Base-by-base conservation (phyloP, 495 filamentous ascomycete genomes). In the Astrocystis sublimbata region DNA sequence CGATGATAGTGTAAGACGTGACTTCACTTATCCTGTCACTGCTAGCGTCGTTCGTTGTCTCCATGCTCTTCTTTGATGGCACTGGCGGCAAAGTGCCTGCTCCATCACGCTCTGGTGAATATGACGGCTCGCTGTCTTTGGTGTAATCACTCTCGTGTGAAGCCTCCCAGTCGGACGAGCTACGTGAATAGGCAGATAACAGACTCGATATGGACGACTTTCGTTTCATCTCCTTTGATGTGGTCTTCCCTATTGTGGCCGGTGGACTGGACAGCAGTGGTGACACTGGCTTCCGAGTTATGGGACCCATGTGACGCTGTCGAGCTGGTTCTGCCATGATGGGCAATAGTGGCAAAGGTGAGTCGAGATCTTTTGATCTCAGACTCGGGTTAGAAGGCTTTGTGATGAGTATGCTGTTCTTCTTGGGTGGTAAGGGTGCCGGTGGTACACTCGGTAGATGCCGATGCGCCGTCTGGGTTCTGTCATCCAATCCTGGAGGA, bases 201-300 rank as follows among this genome's bases (percentile, higher is more conserved):
- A 82, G 54, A 62, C 78, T 80, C 9, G 74, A 79, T 61, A 81
- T 65, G n/a, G 79, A 82, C 45, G 65, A 68, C n/a, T 68, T 54
- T 13, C 70, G 61, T 55, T 64, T 68, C 65, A 66, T 59, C 45
- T 64, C 65, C 53, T 72, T 66, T 3, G 68, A 57, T 38, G 67
- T 62, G 17, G n/a, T 12, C 23, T 40, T 9, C 43, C 21, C 46
- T 31, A 36, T 50, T 0, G 52, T 62, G 17, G 53, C 62, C 33
- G 42, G 43, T 17, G 68, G 68, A 26, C 59, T 55, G 26, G 68
- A 28, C 46, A 68, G 57, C 24, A 62, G 55, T 58, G 64, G 64
- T 58, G 65, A 65, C 19, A 72, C 64, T 12, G 70, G 70, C 40
- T 72, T 72, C 55, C 70, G 61, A 24, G 61, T 38, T 36, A 72